These are phyloP conservation scores for Lathyrus aphaca DNA, from an alignment of 306 rosid genomes.

Conservation along the genomic window DNA sequence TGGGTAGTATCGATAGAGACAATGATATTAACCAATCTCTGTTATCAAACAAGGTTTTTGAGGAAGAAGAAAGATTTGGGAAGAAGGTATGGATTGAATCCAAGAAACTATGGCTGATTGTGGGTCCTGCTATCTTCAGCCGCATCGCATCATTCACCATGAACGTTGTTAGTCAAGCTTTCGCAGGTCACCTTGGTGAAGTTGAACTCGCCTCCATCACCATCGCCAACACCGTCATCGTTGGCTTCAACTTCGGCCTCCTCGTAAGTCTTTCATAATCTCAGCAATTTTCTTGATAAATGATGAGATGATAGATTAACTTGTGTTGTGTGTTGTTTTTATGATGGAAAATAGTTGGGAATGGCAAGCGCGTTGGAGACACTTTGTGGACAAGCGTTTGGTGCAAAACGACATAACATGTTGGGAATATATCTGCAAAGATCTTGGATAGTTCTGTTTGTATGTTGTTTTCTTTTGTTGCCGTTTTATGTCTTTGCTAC, in stretches of 20 bases:
- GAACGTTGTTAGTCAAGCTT: slow-evolving; percentile 79
- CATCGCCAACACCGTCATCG: slow-evolving; percentile 64
- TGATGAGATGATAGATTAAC: neutral
- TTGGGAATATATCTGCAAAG: slow-evolving; percentile 71
- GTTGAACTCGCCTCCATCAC: slow-evolving; percentile 73
- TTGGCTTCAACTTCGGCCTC: slow-evolving; percentile 82
- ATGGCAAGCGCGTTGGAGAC: slow-evolving; percentile 91
- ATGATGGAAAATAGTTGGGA: slow-evolving; percentile 49
- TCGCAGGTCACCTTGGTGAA: slow-evolving; percentile 78
- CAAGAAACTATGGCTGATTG: slow-evolving; percentile 68
- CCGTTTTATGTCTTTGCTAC: slow-evolving; percentile 64
- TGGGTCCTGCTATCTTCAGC: slow-evolving; percentile 79
- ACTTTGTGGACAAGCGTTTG: slow-evolving; percentile 80
- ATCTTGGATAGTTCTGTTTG: slow-evolving; percentile 66
- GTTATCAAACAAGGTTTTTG: neutral
- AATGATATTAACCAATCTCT: neutral
- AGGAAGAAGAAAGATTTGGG: neutral
- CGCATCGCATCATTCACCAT: slow-evolving; percentile 61
- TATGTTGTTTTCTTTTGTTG: slow-evolving; percentile 51
- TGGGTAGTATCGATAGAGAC: slow-evolving; percentile 5
- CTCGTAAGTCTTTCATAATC: slow-evolving; percentile 43
- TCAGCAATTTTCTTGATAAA: no score
- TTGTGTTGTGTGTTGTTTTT: neutral
- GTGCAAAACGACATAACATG: slow-evolving; percentile 64
- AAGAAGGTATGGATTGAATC: slow-evolving; percentile 59